phyloP scores from a whole-genome alignment of 179 eudicot species.

The Amaranthus tricolor region DNA sequence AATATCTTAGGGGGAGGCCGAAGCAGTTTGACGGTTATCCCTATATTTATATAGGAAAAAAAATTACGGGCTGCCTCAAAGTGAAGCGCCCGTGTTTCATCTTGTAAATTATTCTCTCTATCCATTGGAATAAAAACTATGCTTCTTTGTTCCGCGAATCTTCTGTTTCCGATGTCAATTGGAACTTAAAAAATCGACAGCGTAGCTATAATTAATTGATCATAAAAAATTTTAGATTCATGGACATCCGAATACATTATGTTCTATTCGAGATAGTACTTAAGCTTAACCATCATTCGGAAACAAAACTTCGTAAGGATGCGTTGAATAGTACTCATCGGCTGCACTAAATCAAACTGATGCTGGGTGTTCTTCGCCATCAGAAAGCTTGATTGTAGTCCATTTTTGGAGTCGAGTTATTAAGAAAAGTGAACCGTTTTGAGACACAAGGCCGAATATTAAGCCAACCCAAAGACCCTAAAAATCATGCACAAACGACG shows the following conservation, averaged over 20 bases:
- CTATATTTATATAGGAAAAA: conserved; percentile 6
- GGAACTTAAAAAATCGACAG: not conserved
- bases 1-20: conserved; percentile 12
- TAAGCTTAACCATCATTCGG: too few relatives aligned
- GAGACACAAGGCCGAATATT: conserved; percentile 49
- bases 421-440: conserved; percentile 36
- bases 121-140: not conserved
- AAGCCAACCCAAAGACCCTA: conserved; percentile 66
- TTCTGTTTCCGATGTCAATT: not conserved
- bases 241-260: too few relatives aligned
- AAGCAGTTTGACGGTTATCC: conserved; percentile 16
- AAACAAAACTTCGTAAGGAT: too few relatives aligned
- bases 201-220: too few relatives aligned
- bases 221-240: too few relatives aligned
- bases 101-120: conserved; percentile 24
- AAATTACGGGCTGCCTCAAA: conserved; percentile 10
- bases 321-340: too few relatives aligned
- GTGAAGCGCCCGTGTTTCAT: conserved; percentile 19
- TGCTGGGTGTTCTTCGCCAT: too few relatives aligned
- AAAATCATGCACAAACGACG: not conserved
- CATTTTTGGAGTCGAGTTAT: conserved; percentile 43
- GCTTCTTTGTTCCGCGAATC: not conserved
- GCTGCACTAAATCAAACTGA: not conserved
- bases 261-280: too few relatives aligned
- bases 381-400: conserved; percentile 30